Conservation (phyloP, 2,329 filamentous ascomycete genomes). For the Phialocephala sp. region DNA sequence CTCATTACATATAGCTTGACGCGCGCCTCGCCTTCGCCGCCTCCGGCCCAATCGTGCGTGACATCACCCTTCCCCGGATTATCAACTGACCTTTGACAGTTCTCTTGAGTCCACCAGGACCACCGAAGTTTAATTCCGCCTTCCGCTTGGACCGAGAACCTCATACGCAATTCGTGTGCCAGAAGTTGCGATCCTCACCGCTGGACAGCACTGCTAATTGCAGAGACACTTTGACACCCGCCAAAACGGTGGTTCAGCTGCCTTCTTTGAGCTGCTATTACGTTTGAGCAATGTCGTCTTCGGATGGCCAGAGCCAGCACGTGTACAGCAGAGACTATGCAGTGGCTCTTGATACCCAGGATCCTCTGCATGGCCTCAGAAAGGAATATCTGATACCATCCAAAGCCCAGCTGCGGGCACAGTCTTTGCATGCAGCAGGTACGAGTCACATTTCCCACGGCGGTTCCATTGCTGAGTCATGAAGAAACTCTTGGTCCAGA, state of each 20-base stretch:
- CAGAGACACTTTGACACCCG: slow-evolving; percentile 6
- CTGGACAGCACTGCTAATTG: slow-evolving; percentile 5
- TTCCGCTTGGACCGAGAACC: slow-evolving; percentile 21
- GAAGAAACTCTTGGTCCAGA: slow-evolving; percentile 32
- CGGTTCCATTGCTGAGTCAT: slow-evolving; percentile 16
- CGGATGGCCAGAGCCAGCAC: slow-evolving; percentile 29
- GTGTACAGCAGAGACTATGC: slow-evolving; percentile 41
- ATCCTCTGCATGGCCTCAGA: slow-evolving; percentile 65
- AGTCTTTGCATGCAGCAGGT: slow-evolving; percentile 36
- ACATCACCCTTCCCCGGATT: slow-evolving; percentile 36
- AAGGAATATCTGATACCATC: slow-evolving; percentile 80
- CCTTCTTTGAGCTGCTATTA: slow-evolving; percentile 30
- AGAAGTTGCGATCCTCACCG: slow-evolving; percentile 22
- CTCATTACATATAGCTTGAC: slow-evolving; percentile 32
- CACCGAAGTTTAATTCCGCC: slow-evolving; percentile 5
- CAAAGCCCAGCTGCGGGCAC: slow-evolving; percentile 69
- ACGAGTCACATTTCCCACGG: neutral
- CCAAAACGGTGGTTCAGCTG: slow-evolving; percentile 25
- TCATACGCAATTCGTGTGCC: slow-evolving; percentile 20
- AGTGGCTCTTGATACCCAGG: slow-evolving; percentile 60
- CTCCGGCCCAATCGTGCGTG: slow-evolving; percentile 13
- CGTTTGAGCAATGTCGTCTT: slow-evolving; percentile 35
- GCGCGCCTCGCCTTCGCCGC: slow-evolving; percentile 13
- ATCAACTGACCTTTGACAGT: slow-evolving; percentile 32
- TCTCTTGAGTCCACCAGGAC: slow-evolving; percentile 16